These are phyloP conservation scores for Lasiodiplodia sp. DNA, from an alignment of 2,329 filamentous ascomycete species.

Conservation along the genomic window DNA sequence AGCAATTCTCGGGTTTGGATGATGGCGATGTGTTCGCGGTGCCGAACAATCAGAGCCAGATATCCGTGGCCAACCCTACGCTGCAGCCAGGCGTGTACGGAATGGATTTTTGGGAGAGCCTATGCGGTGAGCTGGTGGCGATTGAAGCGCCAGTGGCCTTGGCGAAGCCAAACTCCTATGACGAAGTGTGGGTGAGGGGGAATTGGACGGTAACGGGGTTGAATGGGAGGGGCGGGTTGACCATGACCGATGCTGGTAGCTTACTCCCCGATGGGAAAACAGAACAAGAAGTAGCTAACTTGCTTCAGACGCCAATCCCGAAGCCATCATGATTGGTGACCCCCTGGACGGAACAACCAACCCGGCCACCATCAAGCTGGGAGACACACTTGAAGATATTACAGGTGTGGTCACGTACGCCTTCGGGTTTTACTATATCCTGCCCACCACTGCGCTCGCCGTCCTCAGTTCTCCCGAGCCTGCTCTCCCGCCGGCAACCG, in stretches of 20 bases:
- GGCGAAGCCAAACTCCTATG: constrained; percentile 67
- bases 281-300: neutral
- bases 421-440: constrained; percentile 73
- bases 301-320: constrained; percentile 69
- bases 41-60: constrained; percentile 66
- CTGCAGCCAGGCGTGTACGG: constrained; percentile 69
- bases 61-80: constrained; percentile 67
- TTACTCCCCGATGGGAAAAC: neutral
- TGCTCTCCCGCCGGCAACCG: constrained; percentile 58
- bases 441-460: constrained; percentile 66
- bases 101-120: constrained; percentile 76
- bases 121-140: constrained; percentile 72
- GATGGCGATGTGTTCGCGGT: constrained; percentile 69
- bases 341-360: constrained; percentile 72
- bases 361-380: constrained; percentile 66
- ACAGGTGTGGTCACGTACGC: constrained; percentile 72
- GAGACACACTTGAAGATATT: constrained; percentile 70
- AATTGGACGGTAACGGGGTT: constrained; percentile 69
- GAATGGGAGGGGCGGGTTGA: constrained; percentile 70
- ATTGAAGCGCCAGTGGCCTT: constrained; percentile 65
- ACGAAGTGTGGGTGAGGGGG: constrained; percentile 74
- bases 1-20: constrained; percentile 68
- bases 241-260: constrained; percentile 64
- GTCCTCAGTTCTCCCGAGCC: constrained; percentile 56
- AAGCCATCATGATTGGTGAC: constrained; percentile 69